Conservation (phyloP, 2,329 filamentous ascomycete species). For the Alternaria arborescens region DNA sequence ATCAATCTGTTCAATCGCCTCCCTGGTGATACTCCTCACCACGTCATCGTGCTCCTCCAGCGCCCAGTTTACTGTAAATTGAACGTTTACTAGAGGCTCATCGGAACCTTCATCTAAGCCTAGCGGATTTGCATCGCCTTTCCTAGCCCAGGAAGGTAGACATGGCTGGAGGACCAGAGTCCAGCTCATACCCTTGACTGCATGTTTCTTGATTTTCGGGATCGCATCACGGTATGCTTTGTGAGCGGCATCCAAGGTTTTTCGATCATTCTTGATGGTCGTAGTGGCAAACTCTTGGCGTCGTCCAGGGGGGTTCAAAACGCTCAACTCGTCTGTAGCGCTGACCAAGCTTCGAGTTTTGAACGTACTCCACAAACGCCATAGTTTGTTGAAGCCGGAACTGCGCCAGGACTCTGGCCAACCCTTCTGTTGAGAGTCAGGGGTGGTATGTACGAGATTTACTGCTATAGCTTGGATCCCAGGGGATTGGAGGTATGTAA, state of each 20-base stretch:
- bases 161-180: slow-evolving; percentile 40
- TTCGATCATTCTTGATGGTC: slow-evolving; percentile 49
- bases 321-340: slow-evolving; percentile 47
- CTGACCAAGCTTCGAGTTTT: slow-evolving; percentile 42
- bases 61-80: slow-evolving; percentile 48
- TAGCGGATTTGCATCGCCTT: slow-evolving; percentile 23
- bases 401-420: slow-evolving; percentile 47
- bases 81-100: slow-evolving; percentile 44
- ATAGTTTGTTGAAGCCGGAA: slow-evolving; percentile 41
- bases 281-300: slow-evolving; percentile 48
- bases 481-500: slow-evolving; percentile 67
- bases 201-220: slow-evolving; percentile 26
- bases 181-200: slow-evolving; percentile 43
- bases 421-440: slow-evolving; percentile 23
- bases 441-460: slow-evolving; percentile 55
- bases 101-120: slow-evolving; percentile 20
- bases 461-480: slow-evolving; percentile 58
- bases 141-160: slow-evolving; percentile 24
- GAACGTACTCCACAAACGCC: slow-evolving; percentile 49
- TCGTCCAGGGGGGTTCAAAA: slow-evolving; percentile 18
- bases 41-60: slow-evolving; percentile 38
- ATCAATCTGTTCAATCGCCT: slow-evolving; percentile 47
- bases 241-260: slow-evolving; percentile 41
- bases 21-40: slow-evolving; percentile 34
- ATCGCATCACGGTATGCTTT: slow-evolving; percentile 40